These are phyloP conservation scores for Chaetomium sp. DNA, from an alignment of 2,329 filamentous ascomycete species.

Conservation along the genomic window DNA sequence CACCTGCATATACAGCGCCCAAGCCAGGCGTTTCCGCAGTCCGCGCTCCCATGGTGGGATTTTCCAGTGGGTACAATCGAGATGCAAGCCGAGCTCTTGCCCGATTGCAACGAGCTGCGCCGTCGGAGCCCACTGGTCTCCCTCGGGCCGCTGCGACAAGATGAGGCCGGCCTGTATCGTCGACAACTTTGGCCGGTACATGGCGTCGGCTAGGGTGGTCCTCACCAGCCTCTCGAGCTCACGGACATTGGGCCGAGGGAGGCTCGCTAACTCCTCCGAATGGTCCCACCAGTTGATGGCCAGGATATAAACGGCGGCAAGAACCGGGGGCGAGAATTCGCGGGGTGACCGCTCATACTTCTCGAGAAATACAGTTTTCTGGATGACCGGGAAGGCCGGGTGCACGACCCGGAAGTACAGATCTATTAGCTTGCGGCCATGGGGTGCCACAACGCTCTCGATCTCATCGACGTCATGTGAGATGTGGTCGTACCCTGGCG, in stretches of 20 bases:
- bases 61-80: slow-evolving; percentile 84
- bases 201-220: slow-evolving; percentile 68
- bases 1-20: slow-evolving; percentile 68
- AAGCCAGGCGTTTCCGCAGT: slow-evolving; percentile 80
- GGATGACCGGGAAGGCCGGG: slow-evolving; percentile 78
- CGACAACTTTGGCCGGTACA: slow-evolving; percentile 80
- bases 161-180: slow-evolving; percentile 77
- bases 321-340: slow-evolving; percentile 73
- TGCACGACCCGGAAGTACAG: slow-evolving; percentile 82
- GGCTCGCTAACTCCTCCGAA: slow-evolving; percentile 64
- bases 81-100: slow-evolving; percentile 85
- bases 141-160: slow-evolving; percentile 72
- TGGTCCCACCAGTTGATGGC: slow-evolving; percentile 88
- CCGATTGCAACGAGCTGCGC: slow-evolving; percentile 84
- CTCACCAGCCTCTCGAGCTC: slow-evolving; percentile 71
- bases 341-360: slow-evolving; percentile 73
- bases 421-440: slow-evolving; percentile 76
- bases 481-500: slow-evolving; percentile 71
- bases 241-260: slow-evolving; percentile 70
- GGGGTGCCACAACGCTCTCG: slow-evolving; percentile 72
- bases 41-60: slow-evolving; percentile 87
- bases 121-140: slow-evolving; percentile 81
- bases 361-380: slow-evolving; percentile 78
- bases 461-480: slow-evolving; percentile 67
- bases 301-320: slow-evolving; percentile 81